These are phyloP conservation scores for Bonia amplexicaulis DNA, from an alignment of 176 grass and related monocot genomes.

Conservation along the genomic window DNA sequence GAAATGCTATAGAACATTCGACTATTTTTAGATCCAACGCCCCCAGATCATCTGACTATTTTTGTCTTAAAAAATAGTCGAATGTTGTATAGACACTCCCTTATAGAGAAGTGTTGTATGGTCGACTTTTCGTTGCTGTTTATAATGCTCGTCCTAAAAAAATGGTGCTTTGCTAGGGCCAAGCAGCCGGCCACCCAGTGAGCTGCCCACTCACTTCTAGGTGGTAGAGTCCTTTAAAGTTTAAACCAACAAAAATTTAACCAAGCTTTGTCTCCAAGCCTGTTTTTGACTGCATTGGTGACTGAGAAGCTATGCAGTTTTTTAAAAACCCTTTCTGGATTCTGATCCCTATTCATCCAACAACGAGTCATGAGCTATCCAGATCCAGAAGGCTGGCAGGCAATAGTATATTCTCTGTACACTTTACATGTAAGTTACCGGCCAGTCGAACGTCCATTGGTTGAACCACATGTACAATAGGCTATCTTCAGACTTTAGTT, in stretches of 20 bases:
- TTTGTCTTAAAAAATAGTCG: no score
- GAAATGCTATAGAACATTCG: no score
- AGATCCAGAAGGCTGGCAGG: slow-evolving; percentile 36
- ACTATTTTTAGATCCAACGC: no score
- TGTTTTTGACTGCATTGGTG: slow-evolving; percentile 73
- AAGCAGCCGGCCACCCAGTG: slow-evolving; percentile 33
- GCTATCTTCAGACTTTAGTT: slow-evolving; percentile 30
- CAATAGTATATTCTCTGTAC: slow-evolving; percentile 35
- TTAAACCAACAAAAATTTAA: slow-evolving; percentile 56
- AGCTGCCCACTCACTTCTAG: slow-evolving; percentile 51
- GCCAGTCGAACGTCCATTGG: slow-evolving; percentile 5
- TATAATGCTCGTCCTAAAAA: not conserved
- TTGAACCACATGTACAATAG: slow-evolving; percentile 20
- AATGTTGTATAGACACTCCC: no score
- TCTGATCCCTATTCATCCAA: slow-evolving; percentile 33
- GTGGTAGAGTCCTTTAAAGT: slow-evolving; percentile 47
- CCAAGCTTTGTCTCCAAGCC: slow-evolving; percentile 51
- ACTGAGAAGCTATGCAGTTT: slow-evolving; percentile 41
- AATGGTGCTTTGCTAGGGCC: slow-evolving; percentile 13
- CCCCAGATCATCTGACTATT: no score
- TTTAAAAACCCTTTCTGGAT: slow-evolving; percentile 32
- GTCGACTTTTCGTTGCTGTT: not conserved
- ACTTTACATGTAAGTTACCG: slow-evolving; percentile 25
- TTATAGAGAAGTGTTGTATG: no score
- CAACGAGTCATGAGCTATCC: slow-evolving; percentile 19